Evolutionary conservation across 306 rosid species (phyloP), one percentile per base, ranked within the genome.

Genomic region (Pachyrhizus erosus): DNA sequence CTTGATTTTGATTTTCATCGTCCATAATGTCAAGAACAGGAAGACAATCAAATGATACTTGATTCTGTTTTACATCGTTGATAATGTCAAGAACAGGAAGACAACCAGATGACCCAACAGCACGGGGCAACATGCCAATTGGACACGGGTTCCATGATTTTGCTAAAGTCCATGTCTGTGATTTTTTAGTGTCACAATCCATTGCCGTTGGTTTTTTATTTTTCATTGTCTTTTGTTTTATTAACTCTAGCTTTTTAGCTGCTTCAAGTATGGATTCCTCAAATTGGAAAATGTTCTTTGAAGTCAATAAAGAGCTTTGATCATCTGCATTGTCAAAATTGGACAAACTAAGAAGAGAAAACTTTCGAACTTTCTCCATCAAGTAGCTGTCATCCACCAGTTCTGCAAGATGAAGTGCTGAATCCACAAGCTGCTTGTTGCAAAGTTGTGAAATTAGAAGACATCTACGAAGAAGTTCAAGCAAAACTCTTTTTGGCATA

Each of bases 61-160:
- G 87, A 80, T 79, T 79, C 57, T 79, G 31, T 49, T 82, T 45
- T 2, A 14, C 10, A 15, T 74, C 71, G 4, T 27, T 75, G 33
- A 65, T 40, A 67, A 6, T 60, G 82, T 93, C 89, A 5, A 96
- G 93, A 48, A 81, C 76, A 9, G 99, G 97, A 80, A 86, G 89
- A 68, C 84, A 48, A 18, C 99, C 93, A 1, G 97, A 91, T 45
- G 92, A 86, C 24, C 98, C 91, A 2, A 81, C 85, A 24, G 84
- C 73, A 27, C 85, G 90, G 37, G 98, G 97, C 88, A 96, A 84
- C 98, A 89, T 92, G 79, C 99, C 99, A 24, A 96, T 89, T 3
- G 98, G 99, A 83, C 99, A 96, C 1, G 90, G 91, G 70, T 88
- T 93, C 99, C 99, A 93, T 34, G 93, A 88, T 61, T 84, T 88